Evolutionary conservation across 495 filamentous ascomycete genomes (phyloP), one percentile per base, ranked within the genome.

Genomic region (Neurospora tetraspora): DNA sequence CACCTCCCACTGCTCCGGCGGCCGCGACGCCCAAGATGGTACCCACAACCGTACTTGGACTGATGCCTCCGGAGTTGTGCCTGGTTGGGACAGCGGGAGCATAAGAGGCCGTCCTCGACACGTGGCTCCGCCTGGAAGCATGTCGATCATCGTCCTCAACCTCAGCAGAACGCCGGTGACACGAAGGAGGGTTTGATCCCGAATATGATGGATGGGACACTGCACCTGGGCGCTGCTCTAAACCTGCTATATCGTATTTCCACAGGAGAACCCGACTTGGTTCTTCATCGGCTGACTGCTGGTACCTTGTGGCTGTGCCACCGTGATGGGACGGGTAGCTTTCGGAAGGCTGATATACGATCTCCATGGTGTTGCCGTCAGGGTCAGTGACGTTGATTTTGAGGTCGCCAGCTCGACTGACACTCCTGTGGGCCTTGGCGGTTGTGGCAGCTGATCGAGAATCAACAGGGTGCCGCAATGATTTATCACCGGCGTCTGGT

Each of bases 1-100:
- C 91, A 16, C 91, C 91, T 69, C 91, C 93, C 4, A 91, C 88
- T 10, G 91, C 92, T 20, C 90, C 93, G 31, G 92, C 93, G 7
- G 93, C 88, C 68, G 94, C 86, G 18, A 81, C 80, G 11, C 92
- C 93, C 9, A 96, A 84, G 36, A 96, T 82, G 2, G 89, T 89
- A 36, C 89, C 88, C 9, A 85, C 78, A 8, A 88, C 77, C 34
- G 81, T 79, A 68, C 81, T 79, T 40, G 82, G 73, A 72, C 78
- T 83, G 16, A 84, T 53, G 14, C 81, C 83, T 69, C 75, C 79
- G 39, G 81, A 80, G 36, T 80, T 77, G 59, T 83, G 76, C 18
- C 78, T 77, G 8, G 80, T 75, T 42, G 82, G 73, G 18, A 81
- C 37, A 73, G 76, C 74, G 10, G 76, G 74, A 18, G 78, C 78